Base-by-base conservation (phyloP, 306 rosid species). In the Sphenostylis stenocarpa region DNA sequence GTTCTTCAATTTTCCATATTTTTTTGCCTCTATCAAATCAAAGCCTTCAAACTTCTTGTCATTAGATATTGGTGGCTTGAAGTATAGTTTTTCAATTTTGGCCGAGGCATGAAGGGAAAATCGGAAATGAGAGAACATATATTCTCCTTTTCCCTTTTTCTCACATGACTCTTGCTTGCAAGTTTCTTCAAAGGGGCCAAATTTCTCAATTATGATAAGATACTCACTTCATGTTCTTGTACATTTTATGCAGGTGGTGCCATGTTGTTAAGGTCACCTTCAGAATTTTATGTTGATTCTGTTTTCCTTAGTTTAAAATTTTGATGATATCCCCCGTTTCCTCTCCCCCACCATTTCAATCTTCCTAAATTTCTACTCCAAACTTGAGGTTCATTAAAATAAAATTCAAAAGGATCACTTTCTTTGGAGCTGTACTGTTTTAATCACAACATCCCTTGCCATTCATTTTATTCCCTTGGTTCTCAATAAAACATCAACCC, bases 1-100 rank as follows among this genome's bases (percentile, higher is more conserved):
- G 26, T 84, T 90, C 90, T 90, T 84, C 89, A 82, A 67, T 84
- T 87, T 90, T 87, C 19, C 44, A 26, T 53, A 1, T 83, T 61
- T 55, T 3, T 39, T 20, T 23, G 16, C 7, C 70, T 73, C 21
- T 67, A 3, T 76, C 67, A 61, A 33, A 51, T 75, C 65, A 56
- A 75, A 29, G 53, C 13, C 72, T 64, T 49, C 1, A 45, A 33
- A 56, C 19, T 67, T 53, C 0, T 13, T 26, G n/a, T 60, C 12
- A 9, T 23, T 57, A 14, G 67, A 12, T 17, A 65, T 38, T 52
- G 26, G 15, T 65, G 16, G 10, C 38, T 5, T 67, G 53, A 58
- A 34, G 82, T 78, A 33, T 31, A 14, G 44, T 38, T 31, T 47
- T 48, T 24, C 41, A 62, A 52, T 47, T 31, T 33, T 61, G 7